phyloP scores from a whole-genome alignment of 169 alveolate genomes.

The Cryptosporidium canis region DNA sequence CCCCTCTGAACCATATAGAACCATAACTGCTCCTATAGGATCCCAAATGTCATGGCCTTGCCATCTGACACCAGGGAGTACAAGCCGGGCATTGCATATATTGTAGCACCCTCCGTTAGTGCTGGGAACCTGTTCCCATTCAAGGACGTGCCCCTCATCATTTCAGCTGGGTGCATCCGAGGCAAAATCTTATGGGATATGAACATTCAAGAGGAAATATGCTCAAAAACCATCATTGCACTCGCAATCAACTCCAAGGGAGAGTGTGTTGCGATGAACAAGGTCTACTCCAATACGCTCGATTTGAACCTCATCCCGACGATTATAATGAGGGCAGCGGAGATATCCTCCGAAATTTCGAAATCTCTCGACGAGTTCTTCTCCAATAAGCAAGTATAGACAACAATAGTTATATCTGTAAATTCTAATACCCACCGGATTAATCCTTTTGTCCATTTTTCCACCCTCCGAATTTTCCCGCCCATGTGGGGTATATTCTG shows the following conservation, averaged over 20 bases:
- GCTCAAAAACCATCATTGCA: slow-evolving; percentile 54
- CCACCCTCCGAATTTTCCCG: neutral
- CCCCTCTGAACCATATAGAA: neutral
- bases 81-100: neutral
- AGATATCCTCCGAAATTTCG: slow-evolving; percentile 9
- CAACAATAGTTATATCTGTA: neutral
- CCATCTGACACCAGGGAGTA: neutral
- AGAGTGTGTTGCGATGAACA: slow-evolving; percentile 35
- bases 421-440: neutral
- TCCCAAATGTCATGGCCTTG: neutral
- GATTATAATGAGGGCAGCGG: slow-evolving; percentile 18
- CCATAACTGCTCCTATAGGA: neutral
- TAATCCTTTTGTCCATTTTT: neutral
- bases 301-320: slow-evolving; percentile 30
- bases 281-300: slow-evolving; percentile 38
- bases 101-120: slow-evolving; percentile 20
- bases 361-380: slow-evolving; percentile 36
- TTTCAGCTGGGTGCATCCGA: slow-evolving; percentile 55
- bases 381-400: neutral
- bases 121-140: slow-evolving; percentile 37
- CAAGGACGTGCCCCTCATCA: slow-evolving; percentile 26
- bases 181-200: slow-evolving; percentile 64
- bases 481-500: neutral
- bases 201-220: slow-evolving; percentile 54
- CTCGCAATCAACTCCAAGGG: slow-evolving; percentile 28